Evolutionary conservation across 164 flowering plant species (phyloP).

Genomic region (Liriodendron chinense): DNA sequence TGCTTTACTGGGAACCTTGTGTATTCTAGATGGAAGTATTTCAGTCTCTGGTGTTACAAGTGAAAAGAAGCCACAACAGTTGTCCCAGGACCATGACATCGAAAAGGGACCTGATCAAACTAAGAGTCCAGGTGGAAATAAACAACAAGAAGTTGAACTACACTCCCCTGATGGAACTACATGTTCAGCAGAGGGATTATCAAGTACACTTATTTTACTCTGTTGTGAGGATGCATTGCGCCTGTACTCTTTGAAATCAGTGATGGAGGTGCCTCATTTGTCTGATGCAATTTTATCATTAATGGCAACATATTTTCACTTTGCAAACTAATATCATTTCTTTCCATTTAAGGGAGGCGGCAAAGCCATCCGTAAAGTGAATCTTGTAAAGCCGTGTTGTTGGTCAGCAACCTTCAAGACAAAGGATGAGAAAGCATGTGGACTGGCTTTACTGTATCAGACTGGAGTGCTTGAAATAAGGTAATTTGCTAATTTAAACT

Average conservation of each 20-base stretch:
- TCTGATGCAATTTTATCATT: slow-evolving; percentile 7
- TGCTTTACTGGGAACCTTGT: slow-evolving; percentile 10
- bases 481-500: slow-evolving; percentile 21
- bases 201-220: slow-evolving; percentile 53
- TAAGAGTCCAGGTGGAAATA: slow-evolving; percentile 15
- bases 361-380: slow-evolving; percentile 58
- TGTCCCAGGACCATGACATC: slow-evolving; percentile 20
- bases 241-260: slow-evolving; percentile 51
- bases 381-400: slow-evolving; percentile 60
- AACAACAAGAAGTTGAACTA: slow-evolving; percentile 28
- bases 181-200: slow-evolving; percentile 21
- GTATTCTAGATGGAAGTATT: slow-evolving; percentile 34
- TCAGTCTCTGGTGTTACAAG: slow-evolving; percentile 20
- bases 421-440: slow-evolving; percentile 43
- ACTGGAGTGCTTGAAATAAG: slow-evolving; percentile 69
- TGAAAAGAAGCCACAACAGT: slow-evolving; percentile 29
- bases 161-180: slow-evolving; percentile 23
- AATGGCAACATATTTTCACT: not conserved
- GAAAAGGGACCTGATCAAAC: slow-evolving; percentile 25
- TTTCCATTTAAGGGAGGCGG: slow-evolving; percentile 50
- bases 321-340: slow-evolving; percentile 3
- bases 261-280: slow-evolving; percentile 50
- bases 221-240: slow-evolving; percentile 66
- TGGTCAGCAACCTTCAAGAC: slow-evolving; percentile 65
- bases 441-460: slow-evolving; percentile 59